A percentile compares a stretch with the other conserved stretches of the same genome.
Conservation (phyloP, 345 rosid species). For the Brassica incana region DNA sequence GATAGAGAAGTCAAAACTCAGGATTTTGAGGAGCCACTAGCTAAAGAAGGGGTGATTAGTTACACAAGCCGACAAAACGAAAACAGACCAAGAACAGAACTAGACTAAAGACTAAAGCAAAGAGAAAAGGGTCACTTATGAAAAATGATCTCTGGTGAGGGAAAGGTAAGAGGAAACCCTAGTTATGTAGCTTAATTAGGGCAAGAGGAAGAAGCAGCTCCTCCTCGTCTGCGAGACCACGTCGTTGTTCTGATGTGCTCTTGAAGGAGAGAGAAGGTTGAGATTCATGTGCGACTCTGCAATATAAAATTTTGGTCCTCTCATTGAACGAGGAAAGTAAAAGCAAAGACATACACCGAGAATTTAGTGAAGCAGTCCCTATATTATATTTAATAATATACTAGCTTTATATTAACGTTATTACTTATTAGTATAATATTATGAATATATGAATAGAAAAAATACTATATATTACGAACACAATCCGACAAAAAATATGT, state of each 20-base stretch:
- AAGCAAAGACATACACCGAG: constrained; percentile 45
- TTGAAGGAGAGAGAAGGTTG: constrained; percentile 30
- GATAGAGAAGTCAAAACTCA: constrained; percentile 38
- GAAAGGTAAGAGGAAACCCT: constrained; percentile 24
- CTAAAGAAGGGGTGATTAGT: constrained; percentile 26
- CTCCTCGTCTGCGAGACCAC: constrained; percentile 3
- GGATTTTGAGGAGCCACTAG: constrained; percentile 39
- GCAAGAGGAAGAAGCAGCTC: constrained; percentile 29
- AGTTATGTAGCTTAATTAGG: constrained; percentile 26
- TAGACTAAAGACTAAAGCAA: constrained; percentile 21
- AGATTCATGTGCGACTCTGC: constrained; percentile 39
- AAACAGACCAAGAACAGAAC: constrained; percentile 32
- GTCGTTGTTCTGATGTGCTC: constrained; percentile 17
- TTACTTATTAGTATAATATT: background rate
- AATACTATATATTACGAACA: constrained; percentile 11
- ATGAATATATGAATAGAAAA: background rate
- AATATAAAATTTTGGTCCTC: constrained; percentile 35
- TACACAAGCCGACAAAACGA: constrained; percentile 40
- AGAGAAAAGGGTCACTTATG: constrained; percentile 22
- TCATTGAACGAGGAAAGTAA: constrained; percentile 40
- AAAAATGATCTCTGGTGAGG: background rate
- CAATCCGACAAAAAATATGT: constrained; percentile 21
- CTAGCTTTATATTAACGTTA: background rate
- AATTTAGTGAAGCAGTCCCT: constrained; percentile 38
- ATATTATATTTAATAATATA: constrained; percentile 6